Evolutionary conservation across 192 early-diverging fungal species (phyloP).

Genomic region (Glomus cerebriforme): DNA sequence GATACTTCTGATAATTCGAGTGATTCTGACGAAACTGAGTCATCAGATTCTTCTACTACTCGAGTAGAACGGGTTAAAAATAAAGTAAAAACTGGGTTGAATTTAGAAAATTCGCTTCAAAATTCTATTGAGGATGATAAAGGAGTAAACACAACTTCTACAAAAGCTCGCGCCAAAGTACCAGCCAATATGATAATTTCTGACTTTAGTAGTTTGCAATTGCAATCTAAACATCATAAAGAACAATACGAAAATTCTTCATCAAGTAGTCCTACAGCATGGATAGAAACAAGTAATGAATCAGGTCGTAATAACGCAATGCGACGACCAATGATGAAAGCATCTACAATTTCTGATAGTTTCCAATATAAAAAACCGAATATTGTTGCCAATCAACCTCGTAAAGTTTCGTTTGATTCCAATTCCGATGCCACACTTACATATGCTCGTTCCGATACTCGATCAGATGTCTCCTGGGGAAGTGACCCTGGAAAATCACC

Average conservation of each 20-base stretch:
- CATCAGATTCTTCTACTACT: too few relatives aligned
- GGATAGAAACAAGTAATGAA: neutral
- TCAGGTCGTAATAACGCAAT: neutral
- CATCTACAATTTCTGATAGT: neutral
- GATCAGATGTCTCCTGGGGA: slow-evolving; percentile 16
- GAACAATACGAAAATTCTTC: neutral
- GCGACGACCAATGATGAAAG: neutral
- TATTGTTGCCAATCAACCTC: neutral
- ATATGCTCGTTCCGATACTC: neutral
- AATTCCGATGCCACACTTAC: neutral
- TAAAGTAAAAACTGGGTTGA: too few relatives aligned
- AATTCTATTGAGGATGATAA: too few relatives aligned
- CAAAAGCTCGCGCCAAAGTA: slow-evolving; percentile 10
- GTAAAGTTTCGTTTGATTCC: neutral
- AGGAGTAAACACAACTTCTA: too few relatives aligned
- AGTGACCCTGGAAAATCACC: neutral
- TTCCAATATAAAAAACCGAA: neutral
- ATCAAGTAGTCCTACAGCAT: neutral
- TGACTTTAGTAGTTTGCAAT: neutral
- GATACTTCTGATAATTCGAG: too few relatives aligned
- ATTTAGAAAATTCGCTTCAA: too few relatives aligned
- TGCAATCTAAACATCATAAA: neutral
- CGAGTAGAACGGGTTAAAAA: too few relatives aligned
- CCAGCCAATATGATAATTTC: slow-evolving; percentile 12
- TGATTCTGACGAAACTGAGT: too few relatives aligned